phyloP scores from a whole-genome alignment of 2,329 filamentous ascomycete genomes.

The Triangularia setosa region DNA sequence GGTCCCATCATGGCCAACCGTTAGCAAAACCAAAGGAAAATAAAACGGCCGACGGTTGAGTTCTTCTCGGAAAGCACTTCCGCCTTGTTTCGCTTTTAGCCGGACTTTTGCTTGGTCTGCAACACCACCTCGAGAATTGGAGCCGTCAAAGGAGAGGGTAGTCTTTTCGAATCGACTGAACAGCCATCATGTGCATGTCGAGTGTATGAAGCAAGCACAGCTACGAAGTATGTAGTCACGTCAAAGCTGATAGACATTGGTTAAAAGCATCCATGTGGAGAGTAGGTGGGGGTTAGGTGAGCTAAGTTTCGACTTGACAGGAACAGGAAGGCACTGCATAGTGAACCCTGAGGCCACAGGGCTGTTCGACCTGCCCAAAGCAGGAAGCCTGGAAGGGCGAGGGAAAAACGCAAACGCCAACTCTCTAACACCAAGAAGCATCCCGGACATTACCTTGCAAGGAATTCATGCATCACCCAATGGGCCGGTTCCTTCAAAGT shows the following conservation, averaged over 20 bases:
- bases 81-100: neutral
- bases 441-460: neutral
- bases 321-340: neutral
- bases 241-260: neutral
- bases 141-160: neutral
- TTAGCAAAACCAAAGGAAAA: neutral
- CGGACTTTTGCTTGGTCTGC: neutral
- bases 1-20: neutral
- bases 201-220: neutral
- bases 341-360: neutral
- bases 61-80: neutral
- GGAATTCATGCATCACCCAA: neutral
- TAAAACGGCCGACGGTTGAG: neutral
- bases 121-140: neutral
- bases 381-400: neutral
- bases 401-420: neutral
- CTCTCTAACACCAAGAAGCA: neutral
- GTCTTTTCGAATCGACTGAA: neutral
- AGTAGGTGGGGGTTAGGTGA: neutral
- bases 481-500: neutral
- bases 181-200: neutral
- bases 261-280: neutral
- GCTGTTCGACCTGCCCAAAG: neutral
- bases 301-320: neutral
- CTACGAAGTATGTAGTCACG: neutral